Percentiles rank a stretch among this genome's conserved stretches.
phyloP scores from a whole-genome alignment of 2,329 filamentous ascomycete species.

The Aspergillus pseudonomiae region DNA sequence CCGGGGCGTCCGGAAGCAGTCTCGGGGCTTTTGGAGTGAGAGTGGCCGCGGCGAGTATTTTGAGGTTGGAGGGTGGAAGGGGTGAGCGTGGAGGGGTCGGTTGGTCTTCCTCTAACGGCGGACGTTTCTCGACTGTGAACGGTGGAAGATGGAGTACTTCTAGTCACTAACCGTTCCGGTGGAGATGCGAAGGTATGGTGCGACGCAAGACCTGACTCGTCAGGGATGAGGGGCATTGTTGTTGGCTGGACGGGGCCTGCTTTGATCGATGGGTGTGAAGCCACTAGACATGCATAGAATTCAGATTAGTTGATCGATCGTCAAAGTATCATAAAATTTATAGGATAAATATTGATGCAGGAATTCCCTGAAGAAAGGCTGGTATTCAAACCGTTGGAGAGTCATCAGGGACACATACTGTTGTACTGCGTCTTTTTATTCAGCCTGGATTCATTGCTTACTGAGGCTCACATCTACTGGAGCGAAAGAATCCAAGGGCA shows the following conservation, averaged over 20 bases:
- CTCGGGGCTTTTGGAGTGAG: slow-evolving; percentile 48
- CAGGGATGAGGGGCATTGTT: slow-evolving; percentile 44
- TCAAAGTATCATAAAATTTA: neutral
- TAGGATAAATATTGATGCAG: slow-evolving; percentile 1
- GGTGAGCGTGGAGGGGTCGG: slow-evolving; percentile 38
- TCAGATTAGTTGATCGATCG: slow-evolving; percentile 6
- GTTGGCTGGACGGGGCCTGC: slow-evolving; percentile 42
- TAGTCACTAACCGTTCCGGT: slow-evolving; percentile 40
- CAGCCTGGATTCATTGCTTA: slow-evolving; percentile 21
- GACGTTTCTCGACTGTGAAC: slow-evolving; percentile 50
- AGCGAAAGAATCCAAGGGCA: slow-evolving; percentile 18
- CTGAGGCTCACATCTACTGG: slow-evolving; percentile 18
- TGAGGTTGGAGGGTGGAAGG: slow-evolving; percentile 41
- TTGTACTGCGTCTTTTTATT: slow-evolving; percentile 18
- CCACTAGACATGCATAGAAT: slow-evolving; percentile 31
- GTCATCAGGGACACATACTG: slow-evolving; percentile 23
- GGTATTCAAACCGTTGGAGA: neutral
- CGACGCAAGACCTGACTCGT: slow-evolving; percentile 41
- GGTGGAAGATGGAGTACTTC: slow-evolving; percentile 41
- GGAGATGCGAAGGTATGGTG: slow-evolving; percentile 42
- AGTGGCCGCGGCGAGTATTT: slow-evolving; percentile 40
- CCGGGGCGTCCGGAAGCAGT: slow-evolving; percentile 37
- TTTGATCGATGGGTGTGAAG: slow-evolving; percentile 42
- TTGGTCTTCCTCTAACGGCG: slow-evolving; percentile 45
- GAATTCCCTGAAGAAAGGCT: neutral